Evolutionary conservation across 2,329 filamentous ascomycete species (phyloP).

Genomic region (Curvularia hawaiiensis): DNA sequence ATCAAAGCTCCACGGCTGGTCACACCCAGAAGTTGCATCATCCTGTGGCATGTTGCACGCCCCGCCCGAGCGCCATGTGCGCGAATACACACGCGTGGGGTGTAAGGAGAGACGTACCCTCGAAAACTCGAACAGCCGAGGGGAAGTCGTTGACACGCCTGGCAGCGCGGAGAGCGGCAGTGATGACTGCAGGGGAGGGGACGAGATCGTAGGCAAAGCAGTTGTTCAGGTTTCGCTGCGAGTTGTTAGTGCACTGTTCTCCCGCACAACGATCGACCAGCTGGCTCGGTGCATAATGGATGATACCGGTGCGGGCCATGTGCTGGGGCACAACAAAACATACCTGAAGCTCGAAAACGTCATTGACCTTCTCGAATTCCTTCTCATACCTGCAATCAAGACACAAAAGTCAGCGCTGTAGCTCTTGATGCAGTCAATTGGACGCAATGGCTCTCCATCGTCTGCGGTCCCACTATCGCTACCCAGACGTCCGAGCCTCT

Average conservation of each 20-base stretch:
- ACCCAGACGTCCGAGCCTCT: constrained; percentile 21
- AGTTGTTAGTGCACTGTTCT: constrained; percentile 23
- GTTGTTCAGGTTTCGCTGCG: constrained; percentile 94
- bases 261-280: background rate
- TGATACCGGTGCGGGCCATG: constrained; percentile 20
- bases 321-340: constrained; percentile 37
- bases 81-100: background rate
- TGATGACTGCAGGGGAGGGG: constrained; percentile 87
- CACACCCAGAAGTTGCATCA: background rate
- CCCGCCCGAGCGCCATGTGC: background rate
- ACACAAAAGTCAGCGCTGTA: constrained; percentile 34
- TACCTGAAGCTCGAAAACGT: constrained; percentile 99
- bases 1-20: constrained; percentile 18
- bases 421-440: constrained; percentile 26
- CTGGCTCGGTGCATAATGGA: constrained; percentile 18
- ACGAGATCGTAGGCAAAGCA: constrained; percentile 99
- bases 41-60: background rate
- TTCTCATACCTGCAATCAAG: constrained; percentile 83
- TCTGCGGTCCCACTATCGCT: constrained; percentile 22
- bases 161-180: constrained; percentile 89
- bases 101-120: constrained; percentile 68
- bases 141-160: constrained; percentile 98
- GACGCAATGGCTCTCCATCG: constrained; percentile 36
- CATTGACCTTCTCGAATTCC: constrained; percentile 96
- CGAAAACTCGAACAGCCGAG: constrained; percentile 96